Conservation (phyloP, 2,329 filamentous ascomycete species). For the Alternaria arbusti region DNA sequence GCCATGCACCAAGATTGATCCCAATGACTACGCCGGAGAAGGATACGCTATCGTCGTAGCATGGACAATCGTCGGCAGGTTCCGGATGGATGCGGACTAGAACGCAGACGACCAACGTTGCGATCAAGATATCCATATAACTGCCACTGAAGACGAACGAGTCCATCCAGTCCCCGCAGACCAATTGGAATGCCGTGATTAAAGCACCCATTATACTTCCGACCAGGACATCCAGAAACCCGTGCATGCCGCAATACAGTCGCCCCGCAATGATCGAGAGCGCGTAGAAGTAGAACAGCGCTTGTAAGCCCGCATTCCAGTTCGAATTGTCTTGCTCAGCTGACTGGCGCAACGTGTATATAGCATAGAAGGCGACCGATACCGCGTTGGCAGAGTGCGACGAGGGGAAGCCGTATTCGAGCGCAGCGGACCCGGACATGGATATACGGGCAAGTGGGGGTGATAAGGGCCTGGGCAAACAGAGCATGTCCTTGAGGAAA, state of each 20-base stretch:
- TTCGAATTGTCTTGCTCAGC: slow-evolving; percentile 67
- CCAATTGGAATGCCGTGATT: slow-evolving; percentile 63
- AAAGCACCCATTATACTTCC: slow-evolving; percentile 78
- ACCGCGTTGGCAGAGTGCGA: slow-evolving; percentile 98
- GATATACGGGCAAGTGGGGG: slow-evolving; percentile 93
- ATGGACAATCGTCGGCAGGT: slow-evolving; percentile 94
- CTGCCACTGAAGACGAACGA: slow-evolving; percentile 64
- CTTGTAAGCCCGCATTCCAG: slow-evolving; percentile 68
- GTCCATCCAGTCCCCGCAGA: slow-evolving; percentile 67
- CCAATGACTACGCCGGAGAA: slow-evolving; percentile 92
- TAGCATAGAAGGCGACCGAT: slow-evolving; percentile 84
- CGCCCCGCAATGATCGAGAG: slow-evolving; percentile 88
- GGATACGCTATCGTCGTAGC: slow-evolving; percentile 93
- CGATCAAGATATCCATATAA: slow-evolving; percentile 68
- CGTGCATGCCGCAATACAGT: slow-evolving; percentile 98
- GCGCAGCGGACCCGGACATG: slow-evolving; percentile 92
- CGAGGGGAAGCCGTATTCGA: slow-evolving; percentile 97
- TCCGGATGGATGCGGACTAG: slow-evolving; percentile 92
- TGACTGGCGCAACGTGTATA: slow-evolving; percentile 72
- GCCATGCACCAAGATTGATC: slow-evolving; percentile 82
- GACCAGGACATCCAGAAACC: slow-evolving; percentile 87
- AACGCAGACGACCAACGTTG: slow-evolving; percentile 71
- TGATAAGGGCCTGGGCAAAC: slow-evolving; percentile 87
- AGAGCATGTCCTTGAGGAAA: slow-evolving; percentile 92
- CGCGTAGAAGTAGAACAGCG: slow-evolving; percentile 81